Conservation (phyloP, 306 rosid species). For the Sesbania bispinosa region DNA sequence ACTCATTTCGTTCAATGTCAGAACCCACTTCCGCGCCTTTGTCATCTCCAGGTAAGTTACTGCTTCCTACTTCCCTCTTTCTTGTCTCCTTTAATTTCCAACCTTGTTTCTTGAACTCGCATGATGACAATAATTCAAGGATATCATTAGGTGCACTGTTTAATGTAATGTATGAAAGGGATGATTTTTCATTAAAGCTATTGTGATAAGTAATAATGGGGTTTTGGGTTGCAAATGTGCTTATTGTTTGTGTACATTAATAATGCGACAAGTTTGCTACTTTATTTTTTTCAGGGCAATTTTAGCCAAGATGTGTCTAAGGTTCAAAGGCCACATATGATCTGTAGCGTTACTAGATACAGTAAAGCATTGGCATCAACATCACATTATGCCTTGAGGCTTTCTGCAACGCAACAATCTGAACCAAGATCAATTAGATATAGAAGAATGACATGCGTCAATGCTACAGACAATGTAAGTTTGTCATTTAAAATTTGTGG, state of each 20-base stretch:
- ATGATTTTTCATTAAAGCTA: neutral
- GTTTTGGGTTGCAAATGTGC: neutral
- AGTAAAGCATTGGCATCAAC: slow-evolving; percentile 31
- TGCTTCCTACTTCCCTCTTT: neutral
- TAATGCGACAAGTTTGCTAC: neutral
- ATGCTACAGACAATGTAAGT: slow-evolving; percentile 48
- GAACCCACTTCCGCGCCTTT: slow-evolving; percentile 10
- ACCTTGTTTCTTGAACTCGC: neutral
- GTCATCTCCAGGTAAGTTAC: slow-evolving; percentile 50
- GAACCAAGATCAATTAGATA: slow-evolving; percentile 29
- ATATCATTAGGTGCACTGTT: neutral
- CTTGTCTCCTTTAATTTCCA: neutral
- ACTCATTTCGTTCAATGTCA: slow-evolving; percentile 37
- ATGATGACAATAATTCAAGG: neutral
- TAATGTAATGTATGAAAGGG: neutral
- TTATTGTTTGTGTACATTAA: neutral
- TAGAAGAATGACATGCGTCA: slow-evolving; percentile 42
- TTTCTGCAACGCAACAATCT: slow-evolving; percentile 25
- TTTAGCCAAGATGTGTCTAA: slow-evolving; percentile 17
- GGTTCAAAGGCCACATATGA: slow-evolving; percentile 25
- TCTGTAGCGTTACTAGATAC: neutral
- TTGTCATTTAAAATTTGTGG: neutral
- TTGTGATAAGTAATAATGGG: neutral
- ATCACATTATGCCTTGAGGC: slow-evolving; percentile 35
- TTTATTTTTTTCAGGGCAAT: slow-evolving; percentile 40